Percentiles rank a stretch among this genome's conserved stretches.
Conservation (phyloP, 2,329 filamentous ascomycete genomes). For the Aspergillus tamarii region DNA sequence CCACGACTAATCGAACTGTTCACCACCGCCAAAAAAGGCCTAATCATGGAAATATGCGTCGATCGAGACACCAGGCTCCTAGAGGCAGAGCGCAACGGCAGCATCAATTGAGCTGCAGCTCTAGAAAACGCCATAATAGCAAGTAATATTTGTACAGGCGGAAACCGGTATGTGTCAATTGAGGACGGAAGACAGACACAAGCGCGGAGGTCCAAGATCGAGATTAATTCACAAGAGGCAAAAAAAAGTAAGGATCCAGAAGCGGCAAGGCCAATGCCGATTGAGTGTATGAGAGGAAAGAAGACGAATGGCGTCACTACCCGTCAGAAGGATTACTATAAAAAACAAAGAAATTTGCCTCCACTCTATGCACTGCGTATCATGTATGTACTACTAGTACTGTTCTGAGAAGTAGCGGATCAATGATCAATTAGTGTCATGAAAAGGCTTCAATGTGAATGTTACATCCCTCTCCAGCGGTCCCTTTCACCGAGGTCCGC, state of each 20-base stretch:
- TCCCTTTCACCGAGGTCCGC: neutral
- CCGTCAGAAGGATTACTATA: neutral
- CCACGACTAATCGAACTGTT: neutral
- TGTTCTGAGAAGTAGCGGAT: neutral
- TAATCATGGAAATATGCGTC: neutral
- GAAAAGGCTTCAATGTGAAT: slow-evolving; percentile 6
- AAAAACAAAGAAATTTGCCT: neutral
- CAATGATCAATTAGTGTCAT: neutral
- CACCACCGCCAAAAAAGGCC: slow-evolving; percentile 8
- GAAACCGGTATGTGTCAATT: neutral
- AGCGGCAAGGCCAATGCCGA: neutral
- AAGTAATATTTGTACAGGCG: neutral
- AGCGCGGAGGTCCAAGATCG: neutral
- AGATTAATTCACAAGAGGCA: neutral
- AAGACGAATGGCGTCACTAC: slow-evolving; percentile 22
- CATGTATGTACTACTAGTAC: neutral
- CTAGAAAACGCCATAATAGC: slow-evolving; percentile 16
- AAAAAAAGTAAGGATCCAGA: neutral
- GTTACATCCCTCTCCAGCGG: neutral
- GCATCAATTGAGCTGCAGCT: slow-evolving; percentile 11
- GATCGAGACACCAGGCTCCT: slow-evolving; percentile 4
- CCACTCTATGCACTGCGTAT: neutral
- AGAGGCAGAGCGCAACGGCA: slow-evolving; percentile 12
- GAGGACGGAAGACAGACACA: slow-evolving; percentile 5
- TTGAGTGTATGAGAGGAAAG: neutral